These are phyloP conservation scores for Blepharisma japonicum DNA, from an alignment of 73 alveolate genomes.

Conservation along the genomic window DNA sequence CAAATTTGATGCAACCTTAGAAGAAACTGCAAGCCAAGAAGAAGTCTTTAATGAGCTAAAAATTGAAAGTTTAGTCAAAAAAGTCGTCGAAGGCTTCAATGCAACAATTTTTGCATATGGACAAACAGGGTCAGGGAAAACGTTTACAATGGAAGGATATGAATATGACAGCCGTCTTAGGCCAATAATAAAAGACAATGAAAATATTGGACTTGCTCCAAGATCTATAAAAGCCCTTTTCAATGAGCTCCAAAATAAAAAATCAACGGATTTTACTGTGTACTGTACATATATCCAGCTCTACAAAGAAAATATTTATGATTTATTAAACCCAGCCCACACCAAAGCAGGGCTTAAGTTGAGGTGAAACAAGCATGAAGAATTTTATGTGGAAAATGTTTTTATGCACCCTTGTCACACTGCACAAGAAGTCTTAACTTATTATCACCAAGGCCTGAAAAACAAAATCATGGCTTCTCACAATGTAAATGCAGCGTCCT, in stretches of 20 bases:
- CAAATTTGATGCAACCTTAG: slow-evolving; percentile 71
- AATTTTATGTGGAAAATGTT: slow-evolving; percentile 73
- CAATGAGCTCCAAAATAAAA: not conserved
- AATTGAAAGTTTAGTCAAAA: slow-evolving; percentile 56
- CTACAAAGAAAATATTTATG: slow-evolving; percentile 76
- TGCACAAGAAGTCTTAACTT: slow-evolving; percentile 65
- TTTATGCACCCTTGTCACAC: slow-evolving; percentile 57
- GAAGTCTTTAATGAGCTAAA: slow-evolving; percentile 60
- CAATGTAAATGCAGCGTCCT: slow-evolving; percentile 83
- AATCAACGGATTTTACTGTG: slow-evolving; percentile 44
- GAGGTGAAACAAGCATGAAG: slow-evolving; percentile 75
- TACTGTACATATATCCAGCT: slow-evolving; percentile 65
- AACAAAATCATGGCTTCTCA: slow-evolving; percentile 92
- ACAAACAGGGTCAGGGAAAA: slow-evolving; percentile 94
- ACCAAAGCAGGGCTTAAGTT: slow-evolving; percentile 41
- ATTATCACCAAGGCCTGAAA: slow-evolving; percentile 73
- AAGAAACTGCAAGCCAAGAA: slow-evolving; percentile 60
- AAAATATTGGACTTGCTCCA: not conserved
- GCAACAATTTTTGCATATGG: slow-evolving; percentile 94
- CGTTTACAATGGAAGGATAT: slow-evolving; percentile 92
- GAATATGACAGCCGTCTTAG: slow-evolving; percentile 33
- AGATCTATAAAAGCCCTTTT: slow-evolving; percentile 5
- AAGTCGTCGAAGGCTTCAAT: slow-evolving; percentile 86
- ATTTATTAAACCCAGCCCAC: slow-evolving; percentile 47
- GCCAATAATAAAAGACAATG: not conserved